Evolutionary conservation across 495 filamentous ascomycete genomes (phyloP).

Genomic region (Halenospora varia): DNA sequence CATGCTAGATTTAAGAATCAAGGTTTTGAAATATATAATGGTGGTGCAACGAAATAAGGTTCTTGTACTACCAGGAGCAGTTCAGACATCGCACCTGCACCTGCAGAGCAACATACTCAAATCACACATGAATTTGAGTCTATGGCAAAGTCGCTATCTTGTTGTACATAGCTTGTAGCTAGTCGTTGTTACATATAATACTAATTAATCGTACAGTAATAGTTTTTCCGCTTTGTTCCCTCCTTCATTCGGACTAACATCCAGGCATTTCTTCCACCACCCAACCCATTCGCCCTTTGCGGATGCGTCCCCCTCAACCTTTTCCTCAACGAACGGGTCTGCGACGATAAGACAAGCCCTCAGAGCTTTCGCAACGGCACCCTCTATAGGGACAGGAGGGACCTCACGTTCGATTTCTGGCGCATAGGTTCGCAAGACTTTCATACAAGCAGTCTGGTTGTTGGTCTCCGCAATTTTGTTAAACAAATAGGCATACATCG

Average conservation of each 20-base stretch:
- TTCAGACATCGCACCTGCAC: no score
- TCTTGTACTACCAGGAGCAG: no score
- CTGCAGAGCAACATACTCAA: no score
- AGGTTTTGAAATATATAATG: no score
- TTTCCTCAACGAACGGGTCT: constrained; percentile 39
- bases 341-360: constrained; percentile 49
- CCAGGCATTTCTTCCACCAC: constrained; percentile 11
- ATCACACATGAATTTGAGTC: no score
- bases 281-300: constrained; percentile 17
- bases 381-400: constrained; percentile 42
- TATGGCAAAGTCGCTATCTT: no score
- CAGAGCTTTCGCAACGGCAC: constrained; percentile 37
- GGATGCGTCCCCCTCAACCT: not conserved
- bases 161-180: no score
- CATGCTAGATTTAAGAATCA: no score
- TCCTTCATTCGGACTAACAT: not conserved
- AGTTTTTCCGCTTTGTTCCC: not conserved
- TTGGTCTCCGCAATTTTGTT: constrained; percentile 41
- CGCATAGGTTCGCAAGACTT: constrained; percentile 45
- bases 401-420: constrained; percentile 57
- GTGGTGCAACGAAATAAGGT: no score
- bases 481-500: constrained; percentile 56
- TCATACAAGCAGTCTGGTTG: constrained; percentile 41
- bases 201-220: not conserved
- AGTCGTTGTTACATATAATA: not conserved